Conservation (phyloP, 768 basidiomycete genomes). For the Pholiota microspora region DNA sequence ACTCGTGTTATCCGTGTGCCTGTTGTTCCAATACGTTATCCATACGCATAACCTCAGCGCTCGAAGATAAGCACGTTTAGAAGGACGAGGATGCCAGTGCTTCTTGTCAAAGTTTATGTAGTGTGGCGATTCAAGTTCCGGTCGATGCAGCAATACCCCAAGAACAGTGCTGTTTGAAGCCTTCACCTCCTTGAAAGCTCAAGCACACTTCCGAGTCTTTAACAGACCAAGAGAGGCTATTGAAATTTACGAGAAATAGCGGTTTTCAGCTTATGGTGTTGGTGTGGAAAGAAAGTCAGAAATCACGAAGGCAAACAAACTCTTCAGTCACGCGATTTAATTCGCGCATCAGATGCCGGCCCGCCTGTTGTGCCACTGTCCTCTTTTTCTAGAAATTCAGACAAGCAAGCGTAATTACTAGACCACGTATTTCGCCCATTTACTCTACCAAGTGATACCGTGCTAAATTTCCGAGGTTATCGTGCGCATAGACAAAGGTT, state of each 20-base stretch:
- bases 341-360: neutral
- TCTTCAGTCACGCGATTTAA: neutral
- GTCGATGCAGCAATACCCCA: neutral
- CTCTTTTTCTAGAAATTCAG: neutral
- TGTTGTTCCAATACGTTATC: slow-evolving; percentile 7
- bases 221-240: neutral
- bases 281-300: neutral
- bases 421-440: neutral
- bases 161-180: neutral
- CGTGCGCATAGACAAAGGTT: neutral
- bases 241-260: neutral
- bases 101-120: neutral
- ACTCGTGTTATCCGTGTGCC: slow-evolving; percentile 2
- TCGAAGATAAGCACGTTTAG: neutral
- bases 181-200: neutral
- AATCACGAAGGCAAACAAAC: neutral
- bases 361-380: neutral
- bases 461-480: neutral
- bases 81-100: neutral
- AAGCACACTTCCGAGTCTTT: neutral
- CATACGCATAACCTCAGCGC: neutral
- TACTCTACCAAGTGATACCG: neutral
- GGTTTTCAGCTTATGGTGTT: neutral
- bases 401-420: neutral
- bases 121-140: neutral